Percentiles rank a stretch among this genome's conserved stretches.
Evolutionary conservation across 2,329 filamentous ascomycete genomes (phyloP).

Genomic region (Aspergillus texensis): DNA sequence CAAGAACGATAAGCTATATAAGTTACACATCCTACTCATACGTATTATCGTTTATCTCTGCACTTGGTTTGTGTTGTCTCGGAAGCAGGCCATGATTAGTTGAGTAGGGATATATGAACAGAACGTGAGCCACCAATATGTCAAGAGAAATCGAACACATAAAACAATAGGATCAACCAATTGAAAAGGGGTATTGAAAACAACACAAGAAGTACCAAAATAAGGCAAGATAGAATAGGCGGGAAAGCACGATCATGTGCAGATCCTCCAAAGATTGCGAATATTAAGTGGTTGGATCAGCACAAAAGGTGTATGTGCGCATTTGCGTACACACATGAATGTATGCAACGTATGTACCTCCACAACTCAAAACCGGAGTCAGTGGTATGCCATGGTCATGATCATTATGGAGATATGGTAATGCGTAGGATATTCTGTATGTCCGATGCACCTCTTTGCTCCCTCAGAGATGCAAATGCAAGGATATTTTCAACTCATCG

Average conservation of each 20-base stretch:
- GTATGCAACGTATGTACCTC: slow-evolving; percentile 14
- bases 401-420: background rate
- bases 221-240: slow-evolving; percentile 4
- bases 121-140: slow-evolving; percentile 4
- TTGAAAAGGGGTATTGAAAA: slow-evolving; percentile 21
- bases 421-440: background rate
- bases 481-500: too few relatives aligned
- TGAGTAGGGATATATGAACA: slow-evolving; percentile 3
- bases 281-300: background rate
- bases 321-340: slow-evolving; percentile 16
- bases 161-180: slow-evolving; percentile 14
- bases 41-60: background rate
- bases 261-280: background rate
- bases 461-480: background rate
- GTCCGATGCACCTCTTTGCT: background rate
- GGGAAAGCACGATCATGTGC: background rate
- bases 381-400: background rate
- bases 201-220: slow-evolving; percentile 7
- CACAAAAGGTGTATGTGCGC: slow-evolving; percentile 12
- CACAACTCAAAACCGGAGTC: background rate
- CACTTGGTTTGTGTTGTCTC: background rate
- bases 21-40: background rate
- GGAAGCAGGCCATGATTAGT: background rate
- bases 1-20: background rate
- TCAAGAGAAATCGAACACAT: slow-evolving; percentile 1